These are phyloP conservation scores for Clathrospora elynae DNA, from an alignment of 2,329 filamentous ascomycete genomes.

Conservation along the genomic window DNA sequence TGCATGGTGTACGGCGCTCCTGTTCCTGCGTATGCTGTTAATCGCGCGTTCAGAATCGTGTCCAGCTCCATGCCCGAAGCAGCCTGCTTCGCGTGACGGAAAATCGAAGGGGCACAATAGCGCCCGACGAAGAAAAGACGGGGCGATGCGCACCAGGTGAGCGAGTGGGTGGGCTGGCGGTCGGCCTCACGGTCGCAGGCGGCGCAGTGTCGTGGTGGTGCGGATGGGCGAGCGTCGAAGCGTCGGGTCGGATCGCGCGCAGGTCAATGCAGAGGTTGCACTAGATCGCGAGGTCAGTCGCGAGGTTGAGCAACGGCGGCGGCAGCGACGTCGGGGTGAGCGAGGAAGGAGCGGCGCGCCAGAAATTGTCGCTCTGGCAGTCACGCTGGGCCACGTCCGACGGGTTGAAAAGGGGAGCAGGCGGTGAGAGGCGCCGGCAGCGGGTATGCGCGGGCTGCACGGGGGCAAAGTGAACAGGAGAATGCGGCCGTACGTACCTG, in stretches of 20 bases:
- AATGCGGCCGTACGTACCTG: conserved; percentile 39
- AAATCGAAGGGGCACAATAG: conserved; percentile 20
- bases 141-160: conserved; percentile 43
- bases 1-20: conserved; percentile 48
- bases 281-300: conserved; percentile 42
- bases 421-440: conserved; percentile 35
- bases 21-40: conserved; percentile 47
- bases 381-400: conserved; percentile 39
- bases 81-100: conserved; percentile 29
- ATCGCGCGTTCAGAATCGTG: conserved; percentile 52
- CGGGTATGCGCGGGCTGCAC: conserved; percentile 29
- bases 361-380: conserved; percentile 30
- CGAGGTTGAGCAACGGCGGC: conserved; percentile 23
- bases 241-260: conserved; percentile 43
- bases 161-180: conserved; percentile 29
- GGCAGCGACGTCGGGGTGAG: conserved; percentile 17
- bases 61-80: conserved; percentile 46
- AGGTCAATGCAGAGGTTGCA: conserved; percentile 49
- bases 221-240: conserved; percentile 31
- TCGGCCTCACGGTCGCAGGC: conserved; percentile 32
- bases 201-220: conserved; percentile 32
- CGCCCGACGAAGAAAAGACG: conserved; percentile 30
- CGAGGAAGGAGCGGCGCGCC: conserved; percentile 26
- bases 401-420: conserved; percentile 44
- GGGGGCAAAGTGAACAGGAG: conserved; percentile 18